Evolutionary conservation across 2,329 filamentous ascomycete genomes (phyloP).

Genomic region (Phoma sp.): DNA sequence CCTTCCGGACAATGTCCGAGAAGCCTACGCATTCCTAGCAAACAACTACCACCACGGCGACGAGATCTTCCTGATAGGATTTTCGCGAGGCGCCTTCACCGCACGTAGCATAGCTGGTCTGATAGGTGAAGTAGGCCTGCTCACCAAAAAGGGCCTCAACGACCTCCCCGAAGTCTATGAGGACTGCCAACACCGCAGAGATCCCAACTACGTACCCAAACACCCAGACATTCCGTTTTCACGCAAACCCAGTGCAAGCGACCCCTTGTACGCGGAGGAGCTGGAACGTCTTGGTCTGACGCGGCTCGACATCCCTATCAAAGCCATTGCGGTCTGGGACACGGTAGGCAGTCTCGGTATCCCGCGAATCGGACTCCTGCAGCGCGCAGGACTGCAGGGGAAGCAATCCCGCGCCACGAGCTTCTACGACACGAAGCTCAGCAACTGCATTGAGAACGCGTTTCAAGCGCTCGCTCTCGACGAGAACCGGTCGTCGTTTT

Average conservation of each 20-base stretch:
- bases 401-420: conserved; percentile 47
- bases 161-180: conserved; percentile 55
- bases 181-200: conserved; percentile 54
- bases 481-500: conserved; percentile 58
- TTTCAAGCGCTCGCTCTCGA: conserved; percentile 64
- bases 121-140: conserved; percentile 54
- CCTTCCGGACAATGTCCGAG: conserved; percentile 55
- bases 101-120: conserved; percentile 53
- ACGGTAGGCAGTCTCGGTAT: conserved; percentile 56
- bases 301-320: conserved; percentile 48
- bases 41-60: conserved; percentile 61
- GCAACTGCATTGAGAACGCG: conserved; percentile 57
- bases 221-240: conserved; percentile 55
- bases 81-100: conserved; percentile 56
- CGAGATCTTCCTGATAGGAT: conserved; percentile 56
- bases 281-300: conserved; percentile 46
- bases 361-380: conserved; percentile 53
- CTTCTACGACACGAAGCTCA: conserved; percentile 57
- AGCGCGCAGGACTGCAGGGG: conserved; percentile 44
- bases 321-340: conserved; percentile 57
- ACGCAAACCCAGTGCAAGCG: conserved; percentile 53
- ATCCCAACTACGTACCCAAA: conserved; percentile 53
- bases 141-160: conserved; percentile 56
- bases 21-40: conserved; percentile 59
- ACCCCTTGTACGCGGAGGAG: conserved; percentile 53